Conservation (phyloP, 768 basidiomycete species). For the Russula lepida region DNA sequence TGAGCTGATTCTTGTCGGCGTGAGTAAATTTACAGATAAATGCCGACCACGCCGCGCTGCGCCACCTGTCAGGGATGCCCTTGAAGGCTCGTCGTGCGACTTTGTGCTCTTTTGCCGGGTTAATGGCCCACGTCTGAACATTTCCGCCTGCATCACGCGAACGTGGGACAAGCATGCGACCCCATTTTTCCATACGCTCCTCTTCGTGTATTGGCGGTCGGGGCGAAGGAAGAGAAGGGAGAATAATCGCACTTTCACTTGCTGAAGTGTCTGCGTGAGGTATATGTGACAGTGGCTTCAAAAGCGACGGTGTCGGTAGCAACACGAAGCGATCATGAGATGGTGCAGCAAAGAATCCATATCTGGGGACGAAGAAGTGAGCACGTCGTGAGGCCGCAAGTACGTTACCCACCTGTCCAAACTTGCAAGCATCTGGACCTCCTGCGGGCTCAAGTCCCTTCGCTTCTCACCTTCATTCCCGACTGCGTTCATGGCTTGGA, state of each 20-base stretch:
- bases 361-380: constrained; percentile 39
- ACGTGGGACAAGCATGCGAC: constrained; percentile 72
- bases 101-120: constrained; percentile 55
- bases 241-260: constrained; percentile 37
- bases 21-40: constrained; percentile 52
- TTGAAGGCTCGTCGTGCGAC: constrained; percentile 78
- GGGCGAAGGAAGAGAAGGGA: constrained; percentile 38
- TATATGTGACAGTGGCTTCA: constrained; percentile 46
- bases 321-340: constrained; percentile 80
- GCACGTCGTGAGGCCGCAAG: background rate
- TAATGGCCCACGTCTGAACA: constrained; percentile 61
- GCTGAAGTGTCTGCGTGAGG: constrained; percentile 31
- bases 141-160: constrained; percentile 72
- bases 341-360: constrained; percentile 80
- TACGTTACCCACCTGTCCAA: constrained; percentile 71
- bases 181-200: constrained; percentile 84
- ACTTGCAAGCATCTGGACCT: constrained; percentile 59
- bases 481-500: constrained; percentile 47
- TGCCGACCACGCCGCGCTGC: constrained; percentile 84
- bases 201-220: constrained; percentile 51
- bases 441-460: constrained; percentile 61
- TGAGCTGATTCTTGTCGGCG: constrained; percentile 39
- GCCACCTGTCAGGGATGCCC: constrained; percentile 95
- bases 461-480: constrained; percentile 53
- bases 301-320: constrained; percentile 52